Conservation (phyloP, 2,329 filamentous ascomycete species). For the Lasiodiplodia theobromae region DNA sequence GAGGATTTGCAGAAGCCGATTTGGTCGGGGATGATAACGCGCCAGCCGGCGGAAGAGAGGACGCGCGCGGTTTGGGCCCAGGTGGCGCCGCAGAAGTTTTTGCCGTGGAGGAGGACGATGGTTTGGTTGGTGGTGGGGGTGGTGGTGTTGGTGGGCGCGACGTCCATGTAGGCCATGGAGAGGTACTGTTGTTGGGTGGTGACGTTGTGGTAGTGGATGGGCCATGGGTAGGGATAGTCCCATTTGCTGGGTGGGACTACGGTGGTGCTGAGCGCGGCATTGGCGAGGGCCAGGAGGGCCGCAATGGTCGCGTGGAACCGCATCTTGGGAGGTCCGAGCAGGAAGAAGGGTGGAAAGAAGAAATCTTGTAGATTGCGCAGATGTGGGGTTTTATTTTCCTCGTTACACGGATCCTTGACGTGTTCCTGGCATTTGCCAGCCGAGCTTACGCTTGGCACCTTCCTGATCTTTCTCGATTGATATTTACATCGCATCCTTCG, state of each 20-base stretch:
- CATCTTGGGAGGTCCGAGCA: background rate
- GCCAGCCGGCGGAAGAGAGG: conserved; percentile 55
- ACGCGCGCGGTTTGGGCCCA: conserved; percentile 58
- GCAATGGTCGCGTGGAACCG: background rate
- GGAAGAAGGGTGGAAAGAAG: background rate
- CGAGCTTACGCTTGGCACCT: conserved; percentile 3
- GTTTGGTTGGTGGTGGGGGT: conserved; percentile 48
- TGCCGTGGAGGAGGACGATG: conserved; percentile 61
- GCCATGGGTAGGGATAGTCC: conserved; percentile 59
- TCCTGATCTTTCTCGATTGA: background rate
- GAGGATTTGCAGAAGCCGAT: conserved; percentile 66
- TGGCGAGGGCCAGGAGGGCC: background rate
- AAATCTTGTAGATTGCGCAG: background rate
- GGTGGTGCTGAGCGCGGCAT: background rate
- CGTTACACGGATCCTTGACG: background rate
- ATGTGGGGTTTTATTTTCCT: conserved; percentile 4
- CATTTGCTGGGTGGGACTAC: conserved; percentile 18
- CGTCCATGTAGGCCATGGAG: conserved; percentile 65
- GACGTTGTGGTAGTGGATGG: conserved; percentile 56
- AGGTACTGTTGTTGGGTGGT: conserved; percentile 57
- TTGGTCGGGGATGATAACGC: conserved; percentile 62
- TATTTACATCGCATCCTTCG: background rate
- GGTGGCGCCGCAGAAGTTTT: conserved; percentile 64
- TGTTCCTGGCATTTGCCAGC: background rate
- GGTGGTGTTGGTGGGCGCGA: conserved; percentile 45